Base-by-base conservation (phyloP, 805 yeast genomes). In the Pichia phayaonensis region DNA sequence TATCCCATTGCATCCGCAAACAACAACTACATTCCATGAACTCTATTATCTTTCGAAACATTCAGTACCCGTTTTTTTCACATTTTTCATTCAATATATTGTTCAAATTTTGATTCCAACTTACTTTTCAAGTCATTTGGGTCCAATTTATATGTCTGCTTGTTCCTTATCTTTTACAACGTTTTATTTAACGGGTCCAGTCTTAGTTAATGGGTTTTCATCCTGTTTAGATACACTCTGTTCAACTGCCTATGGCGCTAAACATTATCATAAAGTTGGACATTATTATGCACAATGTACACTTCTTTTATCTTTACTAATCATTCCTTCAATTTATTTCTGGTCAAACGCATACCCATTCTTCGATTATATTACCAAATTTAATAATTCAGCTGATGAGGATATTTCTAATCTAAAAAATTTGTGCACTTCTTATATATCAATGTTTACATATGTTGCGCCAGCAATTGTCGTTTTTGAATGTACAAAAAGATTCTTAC, bases 201-300 rank as follows among this genome's bases (percentile, higher is more conserved):
- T 86, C 29, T 71, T 84, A 2, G 77, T 85, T 52, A 87, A 84
- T 63, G 92, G 92, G 3, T 77, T 84, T 8, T 73, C 87, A 20
- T 84, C 94, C 0, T 77, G 88, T 55, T 69, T 85, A 55, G 92
- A 85, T 59, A 85, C 92, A 0, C 68, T 85, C 18, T 84, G 92
- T 62, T 82, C 90, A 2, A 89, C 85, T 61, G 83, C 90, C 0
- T 84, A 67, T 61, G 92, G 94, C 23, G 77, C 86, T 31, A 73
- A 72, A 47, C 81, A 83, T 57, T 79, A 71, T 60, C 72, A 72
- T 54, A 62, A 74, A 55, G 90, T 85, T 16, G 94, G 94, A 0
- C 64, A 81, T 13, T 79, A 84, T 57, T 79, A 81, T 58, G 74
- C 81, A 55, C 72, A 85, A 60, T 84, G 90, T 65, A 79, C 79